phyloP scores from a whole-genome alignment of 2,329 filamentous ascomycete genomes.

The Acrocalymma vagum region DNA sequence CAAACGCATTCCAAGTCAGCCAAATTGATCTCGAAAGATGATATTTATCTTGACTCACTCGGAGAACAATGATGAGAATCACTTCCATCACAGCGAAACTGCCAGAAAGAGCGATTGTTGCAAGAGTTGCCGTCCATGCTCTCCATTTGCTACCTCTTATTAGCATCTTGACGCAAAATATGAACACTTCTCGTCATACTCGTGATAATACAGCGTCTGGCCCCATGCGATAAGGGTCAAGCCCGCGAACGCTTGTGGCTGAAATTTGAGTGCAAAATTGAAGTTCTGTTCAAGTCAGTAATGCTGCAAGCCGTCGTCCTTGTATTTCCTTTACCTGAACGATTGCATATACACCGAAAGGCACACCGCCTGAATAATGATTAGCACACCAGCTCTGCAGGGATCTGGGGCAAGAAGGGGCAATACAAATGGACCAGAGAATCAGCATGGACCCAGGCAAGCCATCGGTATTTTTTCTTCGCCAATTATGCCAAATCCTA shows the following conservation, averaged over 20 bases:
- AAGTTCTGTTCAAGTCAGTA: conserved; percentile 53
- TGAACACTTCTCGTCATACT: conserved; percentile 39
- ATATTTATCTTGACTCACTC: conserved; percentile 46
- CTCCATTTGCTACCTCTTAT: conserved; percentile 53
- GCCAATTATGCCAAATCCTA: conserved; percentile 69
- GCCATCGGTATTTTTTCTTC: conserved; percentile 68
- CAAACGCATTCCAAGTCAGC: conserved; percentile 2
- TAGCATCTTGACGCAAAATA: not conserved
- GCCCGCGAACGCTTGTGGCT: conserved; percentile 62
- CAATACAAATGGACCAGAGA: conserved; percentile 66
- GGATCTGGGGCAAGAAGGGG: not conserved
- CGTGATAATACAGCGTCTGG: conserved; percentile 61
- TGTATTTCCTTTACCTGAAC: conserved; percentile 51
- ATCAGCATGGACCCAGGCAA: conserved; percentile 69
- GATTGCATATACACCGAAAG: conserved; percentile 62
- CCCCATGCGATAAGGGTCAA: conserved; percentile 61
- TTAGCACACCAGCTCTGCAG: conserved; percentile 13
- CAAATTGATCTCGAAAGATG: not conserved
- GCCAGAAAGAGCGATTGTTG: conserved; percentile 51
- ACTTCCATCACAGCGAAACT: conserved; percentile 64
- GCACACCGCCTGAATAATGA: conserved; percentile 52
- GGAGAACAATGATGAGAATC: conserved; percentile 65
- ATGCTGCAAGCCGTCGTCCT: not conserved
- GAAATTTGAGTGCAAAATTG: conserved; percentile 63
- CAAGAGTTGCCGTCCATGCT: conserved; percentile 55